These are phyloP conservation scores for Akanthomyces uredinophilus DNA, from an alignment of 2,329 filamentous ascomycete species.

Conservation along the genomic window DNA sequence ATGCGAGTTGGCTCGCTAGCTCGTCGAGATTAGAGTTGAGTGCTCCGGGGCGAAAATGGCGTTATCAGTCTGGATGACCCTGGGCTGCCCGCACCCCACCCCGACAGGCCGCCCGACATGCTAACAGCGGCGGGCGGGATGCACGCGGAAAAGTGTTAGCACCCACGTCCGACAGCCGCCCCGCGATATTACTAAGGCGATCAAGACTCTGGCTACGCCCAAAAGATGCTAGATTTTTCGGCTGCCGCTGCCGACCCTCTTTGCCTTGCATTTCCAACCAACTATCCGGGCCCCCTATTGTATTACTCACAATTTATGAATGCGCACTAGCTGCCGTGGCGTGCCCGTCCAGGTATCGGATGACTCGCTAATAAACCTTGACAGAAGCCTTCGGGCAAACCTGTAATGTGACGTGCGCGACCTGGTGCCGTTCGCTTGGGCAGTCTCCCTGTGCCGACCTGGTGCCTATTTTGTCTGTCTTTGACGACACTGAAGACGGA, in stretches of 20 bases:
- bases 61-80: constrained; percentile 25
- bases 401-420: no score
- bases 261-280: neutral
- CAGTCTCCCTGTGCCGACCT: no score
- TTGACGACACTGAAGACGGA: no score
- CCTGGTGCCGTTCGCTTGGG: no score
- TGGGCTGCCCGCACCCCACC: neutral
- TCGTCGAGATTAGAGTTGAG: constrained; percentile 17
- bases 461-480: no score
- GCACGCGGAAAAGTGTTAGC: neutral
- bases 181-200: constrained; percentile 11
- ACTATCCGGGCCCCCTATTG: neutral
- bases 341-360: no score
- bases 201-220: neutral
- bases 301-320: neutral
- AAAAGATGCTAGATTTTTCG: constrained; percentile 8
- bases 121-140: neutral
- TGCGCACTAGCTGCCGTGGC: neutral
- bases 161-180: constrained; percentile 4
- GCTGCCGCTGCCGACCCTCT: neutral
- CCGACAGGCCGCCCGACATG: constrained; percentile 10
- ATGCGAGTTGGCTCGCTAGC: neutral
- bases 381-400: no score
- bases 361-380: no score
- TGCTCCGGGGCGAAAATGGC: constrained; percentile 36